phyloP scores from a whole-genome alignment of 78 protist species.

The Mantamonas sphyraenae region DNA sequence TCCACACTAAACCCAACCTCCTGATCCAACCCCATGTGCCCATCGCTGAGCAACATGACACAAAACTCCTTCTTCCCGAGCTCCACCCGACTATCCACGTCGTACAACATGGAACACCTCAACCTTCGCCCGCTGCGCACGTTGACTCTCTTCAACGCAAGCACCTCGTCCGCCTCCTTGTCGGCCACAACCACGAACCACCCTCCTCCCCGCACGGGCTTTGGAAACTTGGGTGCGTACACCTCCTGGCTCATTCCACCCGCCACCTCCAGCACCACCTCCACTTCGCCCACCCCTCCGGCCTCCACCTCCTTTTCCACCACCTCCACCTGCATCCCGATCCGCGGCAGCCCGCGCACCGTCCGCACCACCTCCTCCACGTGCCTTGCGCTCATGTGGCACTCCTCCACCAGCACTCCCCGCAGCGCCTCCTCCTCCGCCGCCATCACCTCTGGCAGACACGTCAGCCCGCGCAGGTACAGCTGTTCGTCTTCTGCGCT shows the following conservation, averaged over 20 bases:
- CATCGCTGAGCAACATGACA: too few species aligned
- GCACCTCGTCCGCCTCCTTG: slow-evolving; percentile 32
- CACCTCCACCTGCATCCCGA: background rate
- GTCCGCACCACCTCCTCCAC: background rate
- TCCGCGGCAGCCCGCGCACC: background rate
- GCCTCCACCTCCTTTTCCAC: background rate
- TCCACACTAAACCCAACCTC: too few species aligned
- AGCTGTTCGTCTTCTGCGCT: background rate
- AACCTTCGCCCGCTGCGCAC: too few species aligned
- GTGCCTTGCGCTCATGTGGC: background rate
- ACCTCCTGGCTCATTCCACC: background rate
- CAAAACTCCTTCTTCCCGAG: too few species aligned
- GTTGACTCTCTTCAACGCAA: slow-evolving; percentile 53
- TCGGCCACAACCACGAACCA: slow-evolving; percentile 34
- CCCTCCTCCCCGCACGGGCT: slow-evolving; percentile 33
- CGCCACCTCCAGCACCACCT: background rate
- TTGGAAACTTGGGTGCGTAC: slow-evolving; percentile 33
- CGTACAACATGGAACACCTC: too few species aligned
- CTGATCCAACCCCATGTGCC: too few species aligned
- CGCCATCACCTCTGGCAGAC: background rate
- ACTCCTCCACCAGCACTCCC: background rate
- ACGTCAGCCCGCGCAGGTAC: background rate
- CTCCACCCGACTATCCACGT: too few species aligned
- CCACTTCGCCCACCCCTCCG: background rate
- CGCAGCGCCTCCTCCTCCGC: background rate